phyloP scores from a whole-genome alignment of 164 flowering plant species.

The Aristolochia fimbriata region DNA sequence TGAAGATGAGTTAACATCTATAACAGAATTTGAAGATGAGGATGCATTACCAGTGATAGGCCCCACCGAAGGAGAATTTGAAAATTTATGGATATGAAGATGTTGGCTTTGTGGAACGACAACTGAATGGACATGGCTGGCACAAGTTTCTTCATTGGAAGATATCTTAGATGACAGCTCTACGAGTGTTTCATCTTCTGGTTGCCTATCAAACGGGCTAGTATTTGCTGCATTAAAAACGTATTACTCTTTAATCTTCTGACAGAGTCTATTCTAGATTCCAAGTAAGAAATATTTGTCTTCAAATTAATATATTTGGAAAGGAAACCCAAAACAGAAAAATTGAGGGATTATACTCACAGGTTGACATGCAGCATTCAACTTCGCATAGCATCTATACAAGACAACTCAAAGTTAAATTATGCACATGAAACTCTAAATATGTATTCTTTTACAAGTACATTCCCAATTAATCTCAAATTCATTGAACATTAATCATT shows the following conservation, averaged over 20 bases:
- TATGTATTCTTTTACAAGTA: neutral
- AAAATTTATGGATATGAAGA: conserved; percentile 17
- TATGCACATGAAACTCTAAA: neutral
- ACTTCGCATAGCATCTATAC: conserved; percentile 33
- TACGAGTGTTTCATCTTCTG: conserved; percentile 13
- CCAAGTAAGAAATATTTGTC: neutral
- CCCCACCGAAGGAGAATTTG: conserved; percentile 12
- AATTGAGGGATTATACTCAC: conserved; percentile 24
- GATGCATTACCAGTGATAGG: conserved; percentile 8
- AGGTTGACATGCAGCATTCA: conserved; percentile 20
- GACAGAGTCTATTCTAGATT: neutral
- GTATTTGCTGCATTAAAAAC: conserved; percentile 19
- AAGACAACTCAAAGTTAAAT: neutral
- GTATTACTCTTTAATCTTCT: neutral
- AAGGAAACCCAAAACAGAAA: neutral
- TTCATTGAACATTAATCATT: conserved; percentile 5
- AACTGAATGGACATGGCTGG: conserved; percentile 14
- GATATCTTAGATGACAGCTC: conserved; percentile 9
- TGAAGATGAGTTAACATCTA: conserved; percentile 18
- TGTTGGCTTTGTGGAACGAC: conserved; percentile 14
- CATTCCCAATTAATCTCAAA: neutral
- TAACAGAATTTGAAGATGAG: conserved; percentile 14
- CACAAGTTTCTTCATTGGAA: conserved; percentile 13
- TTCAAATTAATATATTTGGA: neutral
- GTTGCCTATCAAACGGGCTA: conserved; percentile 9